Evolutionary conservation across 2,329 filamentous ascomycete species (phyloP), one percentile per base, ranked within the genome.

Genomic region (Alternaria sp.): DNA sequence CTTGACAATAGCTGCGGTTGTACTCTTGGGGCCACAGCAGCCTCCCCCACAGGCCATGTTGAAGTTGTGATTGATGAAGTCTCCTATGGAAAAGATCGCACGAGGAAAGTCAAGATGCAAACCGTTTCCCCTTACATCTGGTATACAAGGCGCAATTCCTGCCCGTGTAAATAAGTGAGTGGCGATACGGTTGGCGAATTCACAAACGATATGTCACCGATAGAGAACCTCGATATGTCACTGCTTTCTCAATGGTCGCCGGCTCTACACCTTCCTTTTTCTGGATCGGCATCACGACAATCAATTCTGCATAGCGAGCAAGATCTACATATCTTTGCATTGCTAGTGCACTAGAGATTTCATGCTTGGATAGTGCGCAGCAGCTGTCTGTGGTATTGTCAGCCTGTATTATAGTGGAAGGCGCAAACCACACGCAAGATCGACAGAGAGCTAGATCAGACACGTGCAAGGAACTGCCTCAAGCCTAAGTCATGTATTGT

Each of bases 41-140:
- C 57, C 59, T 49, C 59, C 63, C 48, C 59, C 55, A 36, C 65
- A 68, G 24, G 63, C 59, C 65, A 68, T 68, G n/a, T 4, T 61
- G 26, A 32, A n/a, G 24, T 54, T 22, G 46, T 46, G 20, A 20
- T n/a, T 49, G 32, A 36, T 14, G 12, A 49, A 6, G 20, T 49
- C 9, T 6, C 7, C 9, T 26, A 26, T 26, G 12, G 20, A 18
- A 51, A 48, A 14, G 9, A 28, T 30, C 20, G 34, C 9, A 26
- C 18, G 30, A 34, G 38, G n/a, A 18, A 16, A 47, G 18, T 24
- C 41, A 38, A 48, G 16, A 48, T 14, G 30, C 32, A 32, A 36
- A 32, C 18, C 9, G 7, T 14, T 34, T 16, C 12, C 2, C 11
- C 14, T 18, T 12, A 16, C 24, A 12, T 14, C 30, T 30, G 26